Percentiles rank a stretch among this genome's conserved stretches.
Evolutionary conservation across 2,329 filamentous ascomycete genomes (phyloP).

Genomic region (Venturia asperata): DNA sequence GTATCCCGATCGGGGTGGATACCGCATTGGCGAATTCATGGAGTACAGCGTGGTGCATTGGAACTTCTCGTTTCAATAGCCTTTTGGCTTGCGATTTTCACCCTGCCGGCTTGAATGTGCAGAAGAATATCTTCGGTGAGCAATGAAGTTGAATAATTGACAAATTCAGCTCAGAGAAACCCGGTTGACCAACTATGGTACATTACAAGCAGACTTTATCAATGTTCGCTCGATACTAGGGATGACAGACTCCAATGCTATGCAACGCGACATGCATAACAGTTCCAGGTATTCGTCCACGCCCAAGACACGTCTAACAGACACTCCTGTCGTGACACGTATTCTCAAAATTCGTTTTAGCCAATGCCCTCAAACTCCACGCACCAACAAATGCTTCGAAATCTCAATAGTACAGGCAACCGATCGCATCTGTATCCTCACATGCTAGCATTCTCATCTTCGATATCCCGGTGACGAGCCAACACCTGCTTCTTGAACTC

Average conservation of each 20-base stretch:
- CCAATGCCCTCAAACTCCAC: background rate
- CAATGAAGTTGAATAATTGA: background rate
- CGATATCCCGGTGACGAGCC: conserved; percentile 53
- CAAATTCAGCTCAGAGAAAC: background rate
- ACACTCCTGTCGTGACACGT: background rate
- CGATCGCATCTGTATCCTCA: background rate
- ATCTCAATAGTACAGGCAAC: background rate
- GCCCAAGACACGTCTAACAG: background rate
- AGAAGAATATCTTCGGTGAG: background rate
- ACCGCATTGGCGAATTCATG: background rate
- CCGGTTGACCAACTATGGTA: background rate
- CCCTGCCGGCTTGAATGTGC: too few relatives aligned
- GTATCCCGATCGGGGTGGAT: background rate
- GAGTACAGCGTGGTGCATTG: too few relatives aligned
- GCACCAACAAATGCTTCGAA: background rate
- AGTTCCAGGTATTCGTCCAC: background rate
- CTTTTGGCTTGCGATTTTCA: too few relatives aligned
- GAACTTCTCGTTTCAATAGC: too few relatives aligned
- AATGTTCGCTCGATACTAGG: background rate
- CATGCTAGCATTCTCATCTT: conserved; percentile 32
- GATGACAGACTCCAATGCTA: conserved; percentile 1
- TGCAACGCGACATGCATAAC: background rate
- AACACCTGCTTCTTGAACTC: conserved; percentile 78
- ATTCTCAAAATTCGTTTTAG: background rate
- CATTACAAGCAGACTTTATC: background rate